Evolutionary conservation across 768 basidiomycete species (phyloP).

Genomic region (Clathrus columnatus): DNA sequence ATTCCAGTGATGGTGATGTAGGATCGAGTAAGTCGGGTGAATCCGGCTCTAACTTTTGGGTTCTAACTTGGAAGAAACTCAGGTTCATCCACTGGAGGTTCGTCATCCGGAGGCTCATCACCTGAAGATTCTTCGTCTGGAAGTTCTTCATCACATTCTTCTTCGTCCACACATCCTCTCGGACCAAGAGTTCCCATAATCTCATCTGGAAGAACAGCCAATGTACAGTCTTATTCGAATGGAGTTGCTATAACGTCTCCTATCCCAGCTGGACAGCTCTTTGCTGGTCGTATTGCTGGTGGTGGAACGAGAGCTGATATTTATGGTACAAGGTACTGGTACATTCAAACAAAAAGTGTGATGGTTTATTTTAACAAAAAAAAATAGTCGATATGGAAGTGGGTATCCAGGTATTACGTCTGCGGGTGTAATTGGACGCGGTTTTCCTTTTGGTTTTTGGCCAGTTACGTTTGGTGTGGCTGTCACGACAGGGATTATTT

Average conservation of each 20-base stretch:
- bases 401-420: slow-evolving; percentile 47
- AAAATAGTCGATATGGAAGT: slow-evolving; percentile 45
- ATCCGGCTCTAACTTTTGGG: no score
- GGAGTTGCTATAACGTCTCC: slow-evolving; percentile 24
- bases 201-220: not conserved
- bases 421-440: slow-evolving; percentile 38
- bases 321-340: slow-evolving; percentile 37
- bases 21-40: no score
- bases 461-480: slow-evolving; percentile 44
- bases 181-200: not conserved
- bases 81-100: no score
- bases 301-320: slow-evolving; percentile 41
- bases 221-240: slow-evolving; percentile 20
- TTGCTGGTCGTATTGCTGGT: slow-evolving; percentile 35
- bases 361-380: not conserved
- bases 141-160: not conserved
- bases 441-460: slow-evolving; percentile 63
- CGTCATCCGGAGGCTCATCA: not conserved
- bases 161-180: no score
- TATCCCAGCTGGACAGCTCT: slow-evolving; percentile 35
- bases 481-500: no score
- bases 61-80: no score
- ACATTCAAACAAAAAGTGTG: slow-evolving; percentile 12
- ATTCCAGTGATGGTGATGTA: no score
- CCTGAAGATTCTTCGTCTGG: no score